Conservation (phyloP, 2,329 filamentous ascomycete species). For the Tolypocladium capitatum region DNA sequence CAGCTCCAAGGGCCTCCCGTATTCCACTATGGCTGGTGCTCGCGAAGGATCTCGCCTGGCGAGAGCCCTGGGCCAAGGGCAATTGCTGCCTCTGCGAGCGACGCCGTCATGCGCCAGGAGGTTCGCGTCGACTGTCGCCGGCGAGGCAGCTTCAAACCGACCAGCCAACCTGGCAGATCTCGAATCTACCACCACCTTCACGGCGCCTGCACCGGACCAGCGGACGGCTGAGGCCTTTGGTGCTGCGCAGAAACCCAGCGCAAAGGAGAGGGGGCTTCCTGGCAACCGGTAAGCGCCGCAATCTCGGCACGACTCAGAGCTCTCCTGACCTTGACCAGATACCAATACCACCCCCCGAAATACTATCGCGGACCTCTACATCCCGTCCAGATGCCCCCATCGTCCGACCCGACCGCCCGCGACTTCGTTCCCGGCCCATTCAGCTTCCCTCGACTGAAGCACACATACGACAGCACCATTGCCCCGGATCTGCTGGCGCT, state of each 20-base stretch:
- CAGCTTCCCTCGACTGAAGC: conserved; percentile 70
- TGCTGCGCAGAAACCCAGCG: conserved; percentile 19
- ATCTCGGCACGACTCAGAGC: not conserved
- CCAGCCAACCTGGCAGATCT: conserved; percentile 30
- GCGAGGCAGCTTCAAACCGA: conserved; percentile 13
- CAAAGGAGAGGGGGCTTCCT: conserved; percentile 26
- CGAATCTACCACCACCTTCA: conserved; percentile 36
- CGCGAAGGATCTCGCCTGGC: conserved; percentile 26
- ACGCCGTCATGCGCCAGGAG: conserved; percentile 18
- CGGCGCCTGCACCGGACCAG: conserved; percentile 25
- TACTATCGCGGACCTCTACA: conserved; percentile 91
- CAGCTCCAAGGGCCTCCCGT: not conserved
- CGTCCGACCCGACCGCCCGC: conserved; percentile 77
- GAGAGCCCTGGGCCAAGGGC: conserved; percentile 16
- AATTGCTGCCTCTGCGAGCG: conserved; percentile 13
- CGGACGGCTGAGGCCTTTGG: conserved; percentile 26
- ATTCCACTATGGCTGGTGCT: conserved; percentile 25
- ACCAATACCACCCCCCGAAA: conserved; percentile 87
- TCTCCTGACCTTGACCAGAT: conserved; percentile 39
- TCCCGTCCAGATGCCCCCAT: conserved; percentile 77
- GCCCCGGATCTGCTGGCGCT: conserved; percentile 80
- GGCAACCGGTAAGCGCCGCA: conserved; percentile 29
- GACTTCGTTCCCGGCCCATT: conserved; percentile 87
- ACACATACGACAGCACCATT: conserved; percentile 80
- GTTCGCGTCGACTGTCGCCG: conserved; percentile 33